phyloP scores from a whole-genome alignment of 2,329 filamentous ascomycete species.

The Aspergillus floridensis region DNA sequence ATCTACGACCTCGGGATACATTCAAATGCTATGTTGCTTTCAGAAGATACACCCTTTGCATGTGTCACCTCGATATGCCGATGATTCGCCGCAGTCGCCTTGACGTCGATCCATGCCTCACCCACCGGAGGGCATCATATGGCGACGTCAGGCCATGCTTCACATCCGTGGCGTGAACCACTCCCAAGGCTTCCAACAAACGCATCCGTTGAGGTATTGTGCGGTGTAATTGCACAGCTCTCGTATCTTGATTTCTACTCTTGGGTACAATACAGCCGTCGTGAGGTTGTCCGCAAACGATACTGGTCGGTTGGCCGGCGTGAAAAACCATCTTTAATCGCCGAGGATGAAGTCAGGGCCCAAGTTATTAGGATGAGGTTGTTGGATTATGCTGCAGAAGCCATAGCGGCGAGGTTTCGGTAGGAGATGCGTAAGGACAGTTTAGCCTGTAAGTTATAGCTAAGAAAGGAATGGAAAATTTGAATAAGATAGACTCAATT shows the following conservation, averaged over 20 bases:
- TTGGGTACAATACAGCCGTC: conserved; percentile 47
- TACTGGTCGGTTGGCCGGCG: conserved; percentile 47
- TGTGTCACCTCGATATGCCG: conserved; percentile 22
- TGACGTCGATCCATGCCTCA: conserved; percentile 33
- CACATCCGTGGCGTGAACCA: conserved; percentile 35
- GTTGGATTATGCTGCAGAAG: too few relatives aligned
- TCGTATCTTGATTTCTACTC: conserved; percentile 46
- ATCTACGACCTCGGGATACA: too few relatives aligned
- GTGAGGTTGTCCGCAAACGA: conserved; percentile 48
- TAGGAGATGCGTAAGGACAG: too few relatives aligned
- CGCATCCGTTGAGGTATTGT: too few relatives aligned
- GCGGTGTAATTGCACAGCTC: conserved; percentile 49
- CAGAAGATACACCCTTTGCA: too few relatives aligned
- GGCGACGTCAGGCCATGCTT: conserved; percentile 44
- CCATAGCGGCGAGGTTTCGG: too few relatives aligned
- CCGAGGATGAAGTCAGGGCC: conserved; percentile 23
- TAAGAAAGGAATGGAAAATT: too few relatives aligned
- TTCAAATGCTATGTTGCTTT: too few relatives aligned
- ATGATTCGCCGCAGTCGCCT: conserved; percentile 29
- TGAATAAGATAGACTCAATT: too few relatives aligned
- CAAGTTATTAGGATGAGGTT: too few relatives aligned
- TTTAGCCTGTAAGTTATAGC: too few relatives aligned
- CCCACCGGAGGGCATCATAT: conserved; percentile 48
- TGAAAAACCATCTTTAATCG: conserved; percentile 49
- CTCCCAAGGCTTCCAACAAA: conserved; percentile 43